Percentiles rank a stretch among this genome's conserved stretches.
Conservation (phyloP, 257 asterid species). For the Primulina huaijiensis region DNA sequence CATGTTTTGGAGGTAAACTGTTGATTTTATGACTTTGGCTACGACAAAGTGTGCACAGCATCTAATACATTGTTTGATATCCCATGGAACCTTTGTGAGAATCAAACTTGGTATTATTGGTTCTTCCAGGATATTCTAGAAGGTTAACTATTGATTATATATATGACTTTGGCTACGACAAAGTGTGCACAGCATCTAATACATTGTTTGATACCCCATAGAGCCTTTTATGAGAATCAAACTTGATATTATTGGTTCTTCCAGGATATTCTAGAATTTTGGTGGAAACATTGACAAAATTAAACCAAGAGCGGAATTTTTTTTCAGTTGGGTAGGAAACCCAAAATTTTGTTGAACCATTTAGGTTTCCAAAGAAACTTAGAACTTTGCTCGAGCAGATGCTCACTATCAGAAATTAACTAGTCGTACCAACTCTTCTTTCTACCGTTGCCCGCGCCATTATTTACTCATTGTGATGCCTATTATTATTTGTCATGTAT, state of each 20-base stretch:
- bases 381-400: no score
- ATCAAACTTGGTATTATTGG: not conserved
- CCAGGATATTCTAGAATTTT: not conserved
- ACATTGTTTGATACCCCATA: not conserved
- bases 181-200: not conserved
- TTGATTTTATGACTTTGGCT: not conserved
- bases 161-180: not conserved
- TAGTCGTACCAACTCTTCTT: no score
- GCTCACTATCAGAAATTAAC: no score
- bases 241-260: not conserved
- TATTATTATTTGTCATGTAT: not conserved
- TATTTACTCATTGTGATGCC: not conserved
- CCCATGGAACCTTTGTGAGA: not conserved
- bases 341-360: no score
- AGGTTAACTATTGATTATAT: no score
- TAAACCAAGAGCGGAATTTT: no score
- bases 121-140: not conserved
- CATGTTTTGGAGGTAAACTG: not conserved
- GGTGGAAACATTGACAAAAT: not conserved
- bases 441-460: no score
- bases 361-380: no score
- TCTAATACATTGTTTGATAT: not conserved
- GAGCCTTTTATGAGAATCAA: not conserved
- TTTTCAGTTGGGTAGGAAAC: no score
- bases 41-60: not conserved